Conservation (phyloP, 352 stramenopile genomes). For the Halophytophthora polymorphica region DNA sequence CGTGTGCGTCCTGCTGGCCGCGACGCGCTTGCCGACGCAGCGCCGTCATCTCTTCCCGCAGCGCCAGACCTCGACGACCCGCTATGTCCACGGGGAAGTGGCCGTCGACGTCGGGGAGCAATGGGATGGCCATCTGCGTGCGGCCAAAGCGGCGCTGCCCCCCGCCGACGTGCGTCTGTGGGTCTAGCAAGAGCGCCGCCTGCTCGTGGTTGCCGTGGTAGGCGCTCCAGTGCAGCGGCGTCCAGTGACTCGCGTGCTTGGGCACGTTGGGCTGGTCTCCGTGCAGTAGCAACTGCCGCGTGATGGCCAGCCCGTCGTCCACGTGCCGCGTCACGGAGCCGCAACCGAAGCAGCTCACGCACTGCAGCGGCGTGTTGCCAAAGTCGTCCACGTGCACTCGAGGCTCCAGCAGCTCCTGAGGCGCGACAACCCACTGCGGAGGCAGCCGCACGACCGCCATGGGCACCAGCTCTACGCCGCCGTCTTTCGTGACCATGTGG, state of each 20-base stretch:
- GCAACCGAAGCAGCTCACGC: constrained; percentile 75
- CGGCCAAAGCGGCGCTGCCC: constrained; percentile 12
- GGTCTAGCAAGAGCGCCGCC: constrained; percentile 52
- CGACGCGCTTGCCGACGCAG: too few relatives aligned
- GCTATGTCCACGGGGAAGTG: constrained; percentile 68
- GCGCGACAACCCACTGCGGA: constrained; percentile 27
- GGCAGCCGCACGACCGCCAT: constrained; percentile 50
- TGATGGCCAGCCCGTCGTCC: constrained; percentile 64
- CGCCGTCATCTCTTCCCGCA: constrained; percentile 36
- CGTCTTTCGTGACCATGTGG: constrained; percentile 44
- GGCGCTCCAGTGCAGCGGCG: constrained; percentile 67
- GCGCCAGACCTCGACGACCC: constrained; percentile 44
- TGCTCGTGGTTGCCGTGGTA: constrained; percentile 77
- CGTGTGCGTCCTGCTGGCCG: constrained; percentile 29
- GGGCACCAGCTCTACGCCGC: constrained; percentile 30
- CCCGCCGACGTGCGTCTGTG: constrained; percentile 8
- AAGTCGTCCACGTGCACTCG: constrained; percentile 63
- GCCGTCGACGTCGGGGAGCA: constrained; percentile 51
- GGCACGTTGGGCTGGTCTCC: constrained; percentile 70
- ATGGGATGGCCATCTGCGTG: constrained; percentile 53
- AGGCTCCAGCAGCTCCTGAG: constrained; percentile 47
- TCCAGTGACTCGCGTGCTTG: constrained; percentile 72
- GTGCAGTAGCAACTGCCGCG: constrained; percentile 45
- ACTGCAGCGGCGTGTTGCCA: constrained; percentile 77
- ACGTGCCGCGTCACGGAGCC: constrained; percentile 57